These are phyloP conservation scores for Friedmanniomyces simplex DNA, from an alignment of 495 filamentous ascomycete species.

Conservation along the genomic window DNA sequence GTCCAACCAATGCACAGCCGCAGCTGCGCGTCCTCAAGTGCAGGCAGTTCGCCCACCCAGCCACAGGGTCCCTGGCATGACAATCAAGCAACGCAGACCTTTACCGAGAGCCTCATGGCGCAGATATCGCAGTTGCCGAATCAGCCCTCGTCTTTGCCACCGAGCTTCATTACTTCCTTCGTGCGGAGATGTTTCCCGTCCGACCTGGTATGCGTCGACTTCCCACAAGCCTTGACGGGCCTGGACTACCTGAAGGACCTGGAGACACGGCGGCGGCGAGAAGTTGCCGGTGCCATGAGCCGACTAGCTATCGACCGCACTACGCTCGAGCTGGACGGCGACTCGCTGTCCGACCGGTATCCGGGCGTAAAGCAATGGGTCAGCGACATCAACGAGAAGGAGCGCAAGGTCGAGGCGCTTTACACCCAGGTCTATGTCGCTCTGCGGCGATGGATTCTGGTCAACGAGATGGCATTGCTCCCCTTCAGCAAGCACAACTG, in stretches of 20 bases:
- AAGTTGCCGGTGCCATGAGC: slow-evolving; percentile 73
- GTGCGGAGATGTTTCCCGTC: slow-evolving; percentile 51
- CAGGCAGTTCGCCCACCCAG: slow-evolving; percentile 27
- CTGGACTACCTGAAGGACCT: slow-evolving; percentile 64
- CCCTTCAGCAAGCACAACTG: slow-evolving; percentile 60
- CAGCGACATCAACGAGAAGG: slow-evolving; percentile 41
- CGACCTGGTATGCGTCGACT: slow-evolving; percentile 52
- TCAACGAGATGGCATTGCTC: slow-evolving; percentile 58
- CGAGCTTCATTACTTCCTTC: slow-evolving; percentile 56
- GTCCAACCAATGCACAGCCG: slow-evolving; percentile 29
- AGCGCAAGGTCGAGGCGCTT: slow-evolving; percentile 46
- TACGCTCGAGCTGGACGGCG: slow-evolving; percentile 30
- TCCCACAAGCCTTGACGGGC: slow-evolving; percentile 59
- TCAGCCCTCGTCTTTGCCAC: slow-evolving; percentile 56
- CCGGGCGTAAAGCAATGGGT: slow-evolving; percentile 49
- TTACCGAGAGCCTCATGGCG: slow-evolving; percentile 50
- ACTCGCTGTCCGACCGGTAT: slow-evolving; percentile 36
- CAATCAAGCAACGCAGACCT: slow-evolving; percentile 44
- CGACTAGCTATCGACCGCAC: slow-evolving; percentile 56
- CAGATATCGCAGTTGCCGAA: slow-evolving; percentile 53
- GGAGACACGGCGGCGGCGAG: slow-evolving; percentile 53
- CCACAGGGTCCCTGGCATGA: slow-evolving; percentile 31
- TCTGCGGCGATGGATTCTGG: slow-evolving; percentile 59
- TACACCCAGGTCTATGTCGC: slow-evolving; percentile 60
- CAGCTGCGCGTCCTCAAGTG: slow-evolving; percentile 14